Evolutionary conservation across 2,329 filamentous ascomycete genomes (phyloP), one percentile per base, ranked within the genome.

Genomic region (Colletotrichum ledebouriae): DNA sequence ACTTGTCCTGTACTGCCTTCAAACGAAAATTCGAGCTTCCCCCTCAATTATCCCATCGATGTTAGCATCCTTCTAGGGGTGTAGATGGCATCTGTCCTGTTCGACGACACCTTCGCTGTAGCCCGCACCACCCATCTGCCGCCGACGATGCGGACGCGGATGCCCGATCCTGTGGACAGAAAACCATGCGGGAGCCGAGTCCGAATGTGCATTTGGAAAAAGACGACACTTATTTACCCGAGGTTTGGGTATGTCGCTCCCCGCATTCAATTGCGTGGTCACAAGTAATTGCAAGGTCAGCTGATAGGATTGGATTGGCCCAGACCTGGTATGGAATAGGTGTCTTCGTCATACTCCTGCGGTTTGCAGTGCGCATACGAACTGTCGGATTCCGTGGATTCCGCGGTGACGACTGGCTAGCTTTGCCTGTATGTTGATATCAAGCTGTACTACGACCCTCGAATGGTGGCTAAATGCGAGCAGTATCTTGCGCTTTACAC

Each of bases 401-500:
- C 33, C 66, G 70, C 9, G 71, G 71, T 41, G 72, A 73, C 34
- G 72, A 73, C 34, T 73, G 71, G 39, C 59, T 73, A 2, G 65
- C 70, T 6, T 22, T 71, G 7, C 37, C 70, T 20, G 72, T 73
- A 58, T 15, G 71, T 53, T 34, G 12, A 12, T 13, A 13, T 20
- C 7, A 4, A 34, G 1, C 33, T 4, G 3, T n/a, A 20, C 3
- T n/a, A 5, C 9, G 11, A 3, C 3, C 1, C 3, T 22, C 12
- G 3, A 2, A 1, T 22, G 1, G 1, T 41, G 12, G 5, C 22
- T 68, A 22, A 58, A 25, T 17, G 17, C 4, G 0, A 2, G n/a
- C 39, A 75, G 73, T 74, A 71, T 17, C 62, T 76, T 20, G 29
- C 53, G 5, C 33, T 76, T 1, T 75, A 74, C 63, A 73, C 71